phyloP scores from a whole-genome alignment of 306 rosid species.

The Inga laurina region DNA sequence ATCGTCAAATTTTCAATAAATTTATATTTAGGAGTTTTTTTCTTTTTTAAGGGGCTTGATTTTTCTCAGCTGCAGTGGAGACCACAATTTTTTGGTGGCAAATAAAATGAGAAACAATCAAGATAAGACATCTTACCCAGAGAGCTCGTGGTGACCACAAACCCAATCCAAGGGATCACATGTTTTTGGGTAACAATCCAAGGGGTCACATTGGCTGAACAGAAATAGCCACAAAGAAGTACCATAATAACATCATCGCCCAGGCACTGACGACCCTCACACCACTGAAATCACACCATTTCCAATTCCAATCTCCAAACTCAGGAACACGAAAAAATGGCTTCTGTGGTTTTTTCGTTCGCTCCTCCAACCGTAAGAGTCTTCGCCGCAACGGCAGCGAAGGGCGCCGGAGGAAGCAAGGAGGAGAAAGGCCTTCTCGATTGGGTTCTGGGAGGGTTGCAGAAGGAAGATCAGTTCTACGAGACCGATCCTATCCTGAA shows the following conservation, averaged over 20 bases:
- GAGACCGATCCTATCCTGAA: conserved; percentile 1
- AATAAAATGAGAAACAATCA: conserved; percentile 27
- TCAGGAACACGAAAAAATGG: neutral
- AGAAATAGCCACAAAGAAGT: neutral
- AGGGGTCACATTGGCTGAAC: neutral
- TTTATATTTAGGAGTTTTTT: neutral
- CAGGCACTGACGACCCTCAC: neutral
- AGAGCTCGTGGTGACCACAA: conserved; percentile 48
- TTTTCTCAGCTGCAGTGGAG: neutral
- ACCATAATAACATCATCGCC: neutral
- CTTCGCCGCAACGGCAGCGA: neutral
- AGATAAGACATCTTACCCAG: conserved; percentile 72
- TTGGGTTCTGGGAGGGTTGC: neutral
- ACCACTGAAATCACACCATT: neutral
- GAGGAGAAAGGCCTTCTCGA: neutral
- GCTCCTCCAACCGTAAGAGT: neutral
- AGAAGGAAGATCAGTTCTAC: neutral
- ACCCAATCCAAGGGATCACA: neutral
- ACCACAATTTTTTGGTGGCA: neutral
- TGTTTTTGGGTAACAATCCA: neutral
- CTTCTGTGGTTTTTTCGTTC: neutral
- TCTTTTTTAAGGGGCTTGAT: neutral
- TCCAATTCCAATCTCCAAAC: neutral
- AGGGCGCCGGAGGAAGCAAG: neutral
- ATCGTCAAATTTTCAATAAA: neutral